phyloP scores from a whole-genome alignment of 2,329 filamentous ascomycete species.

The Nemania sp. region DNA sequence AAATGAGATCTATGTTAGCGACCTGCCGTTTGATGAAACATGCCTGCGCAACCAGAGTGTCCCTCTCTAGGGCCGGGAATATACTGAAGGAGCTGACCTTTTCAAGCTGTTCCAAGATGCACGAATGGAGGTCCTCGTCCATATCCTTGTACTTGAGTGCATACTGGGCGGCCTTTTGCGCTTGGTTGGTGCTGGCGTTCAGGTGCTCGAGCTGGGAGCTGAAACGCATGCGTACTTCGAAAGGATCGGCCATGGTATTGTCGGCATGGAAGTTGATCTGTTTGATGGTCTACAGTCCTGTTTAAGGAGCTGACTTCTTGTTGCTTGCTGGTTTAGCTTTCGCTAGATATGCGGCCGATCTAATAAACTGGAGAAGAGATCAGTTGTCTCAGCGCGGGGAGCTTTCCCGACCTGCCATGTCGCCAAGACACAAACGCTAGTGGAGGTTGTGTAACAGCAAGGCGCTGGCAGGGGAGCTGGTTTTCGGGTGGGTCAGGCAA shows the following conservation, averaged over 20 bases:
- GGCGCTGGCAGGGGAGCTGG: not conserved
- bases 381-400: constrained; percentile 34
- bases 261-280: constrained; percentile 5
- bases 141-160: constrained; percentile 93
- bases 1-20: constrained; percentile 21
- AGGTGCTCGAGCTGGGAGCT: constrained; percentile 89
- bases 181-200: constrained; percentile 88
- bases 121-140: constrained; percentile 97
- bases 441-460: constrained; percentile 7
- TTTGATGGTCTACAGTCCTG: constrained; percentile 1
- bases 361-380: constrained; percentile 12
- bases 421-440: not conserved
- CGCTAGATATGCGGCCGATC: not conserved
- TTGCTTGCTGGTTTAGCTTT: not conserved
- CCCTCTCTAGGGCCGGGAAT: not conserved
- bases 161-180: constrained; percentile 94
- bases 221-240: constrained; percentile 98
- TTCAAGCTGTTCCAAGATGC: constrained; percentile 95
- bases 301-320: not conserved
- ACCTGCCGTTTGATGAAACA: not conserved
- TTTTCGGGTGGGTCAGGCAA: not conserved
- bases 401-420: constrained; percentile 21
- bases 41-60: not conserved
- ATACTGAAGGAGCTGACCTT: constrained; percentile 61
- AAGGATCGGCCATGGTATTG: constrained; percentile 77